A percentile compares a stretch with the other conserved stretches of the same genome.
Conservation (phyloP, 2,329 filamentous ascomycete genomes). For the Hymenoscyphus occultus region DNA sequence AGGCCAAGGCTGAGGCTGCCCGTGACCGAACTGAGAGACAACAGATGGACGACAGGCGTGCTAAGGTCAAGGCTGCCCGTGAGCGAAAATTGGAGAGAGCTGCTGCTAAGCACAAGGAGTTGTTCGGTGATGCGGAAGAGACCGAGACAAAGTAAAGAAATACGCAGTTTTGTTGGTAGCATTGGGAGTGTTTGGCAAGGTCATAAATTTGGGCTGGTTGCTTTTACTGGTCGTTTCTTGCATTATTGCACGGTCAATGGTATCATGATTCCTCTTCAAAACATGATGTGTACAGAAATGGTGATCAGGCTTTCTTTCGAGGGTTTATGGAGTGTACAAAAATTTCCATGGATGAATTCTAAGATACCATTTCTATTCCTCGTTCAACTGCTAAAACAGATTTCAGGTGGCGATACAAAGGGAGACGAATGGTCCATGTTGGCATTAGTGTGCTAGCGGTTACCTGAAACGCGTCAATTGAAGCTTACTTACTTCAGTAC, state of each 20-base stretch:
- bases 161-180: conserved; percentile 32
- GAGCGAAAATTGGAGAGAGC: conserved; percentile 96
- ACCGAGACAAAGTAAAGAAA: conserved; percentile 37
- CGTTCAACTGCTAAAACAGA: not conserved
- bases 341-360: not conserved
- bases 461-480: not conserved
- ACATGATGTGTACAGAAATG: conserved; percentile 18
- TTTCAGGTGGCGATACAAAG: not conserved
- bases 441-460: not conserved
- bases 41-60: conserved; percentile 99
- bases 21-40: conserved; percentile 96
- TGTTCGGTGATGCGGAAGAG: conserved; percentile 67
- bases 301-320: conserved; percentile 21
- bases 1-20: conserved; percentile 98
- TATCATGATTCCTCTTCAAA: conserved; percentile 34
- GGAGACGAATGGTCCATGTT: not conserved
- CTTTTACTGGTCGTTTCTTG: conserved; percentile 37
- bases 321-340: not conserved
- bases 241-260: conserved; percentile 38
- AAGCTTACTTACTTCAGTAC: not conserved
- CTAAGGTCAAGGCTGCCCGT: conserved; percentile 99
- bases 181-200: conserved; percentile 37
- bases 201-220: conserved; percentile 36
- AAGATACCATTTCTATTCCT: not conserved
- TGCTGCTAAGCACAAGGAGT: conserved; percentile 83